Conservation (phyloP, 2,329 filamentous ascomycete genomes). For the Capronia epimyces region DNA sequence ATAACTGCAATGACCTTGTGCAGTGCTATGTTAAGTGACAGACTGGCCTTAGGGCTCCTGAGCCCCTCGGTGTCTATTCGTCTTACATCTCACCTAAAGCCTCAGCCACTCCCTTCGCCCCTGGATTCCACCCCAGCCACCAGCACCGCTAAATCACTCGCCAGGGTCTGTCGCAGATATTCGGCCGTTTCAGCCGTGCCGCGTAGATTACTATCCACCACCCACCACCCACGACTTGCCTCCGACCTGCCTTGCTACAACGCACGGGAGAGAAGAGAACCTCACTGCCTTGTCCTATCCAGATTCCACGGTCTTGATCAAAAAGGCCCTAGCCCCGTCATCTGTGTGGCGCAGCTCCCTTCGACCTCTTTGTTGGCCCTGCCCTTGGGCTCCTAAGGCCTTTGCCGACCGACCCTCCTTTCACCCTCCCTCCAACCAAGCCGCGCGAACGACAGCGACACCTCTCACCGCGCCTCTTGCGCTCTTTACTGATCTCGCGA, state of each 20-base stretch:
- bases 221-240: neutral
- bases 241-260: neutral
- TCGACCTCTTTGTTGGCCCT: conserved; percentile 3
- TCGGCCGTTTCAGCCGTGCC: neutral
- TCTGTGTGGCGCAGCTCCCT: conserved; percentile 13
- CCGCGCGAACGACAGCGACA: neutral
- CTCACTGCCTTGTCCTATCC: neutral
- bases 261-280: neutral
- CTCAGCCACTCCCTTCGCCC: too few species aligned
- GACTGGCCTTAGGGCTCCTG: too few species aligned
- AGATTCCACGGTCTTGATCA: neutral
- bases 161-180: too few species aligned
- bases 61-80: too few species aligned
- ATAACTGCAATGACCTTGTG: too few species aligned
- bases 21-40: too few species aligned
- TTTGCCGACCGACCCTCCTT: too few species aligned
- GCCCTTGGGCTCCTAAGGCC: neutral
- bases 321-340: conserved; percentile 3
- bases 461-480: neutral
- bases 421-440: neutral
- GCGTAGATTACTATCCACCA: neutral
- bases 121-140: neutral
- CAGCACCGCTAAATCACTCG: neutral
- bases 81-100: too few species aligned
- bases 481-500: too few species aligned